phyloP scores from a whole-genome alignment of 176 grass and related monocot genomes.

The Zoysia pacifica region DNA sequence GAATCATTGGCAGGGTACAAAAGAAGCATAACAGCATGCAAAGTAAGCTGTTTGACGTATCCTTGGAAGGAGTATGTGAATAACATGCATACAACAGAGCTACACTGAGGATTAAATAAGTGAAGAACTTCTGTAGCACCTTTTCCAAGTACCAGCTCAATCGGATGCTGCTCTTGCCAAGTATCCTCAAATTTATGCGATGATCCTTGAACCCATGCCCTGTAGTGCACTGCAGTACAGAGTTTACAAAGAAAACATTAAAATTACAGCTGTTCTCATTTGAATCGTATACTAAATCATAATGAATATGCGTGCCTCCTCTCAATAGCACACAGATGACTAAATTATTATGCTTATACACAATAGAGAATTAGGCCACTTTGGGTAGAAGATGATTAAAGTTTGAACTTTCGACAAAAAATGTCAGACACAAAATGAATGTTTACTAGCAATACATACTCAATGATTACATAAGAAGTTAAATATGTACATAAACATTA shows the following conservation, averaged over 20 bases:
- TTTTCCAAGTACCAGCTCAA: conserved; percentile 85
- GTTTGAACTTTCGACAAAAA: neutral
- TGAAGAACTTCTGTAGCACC: conserved; percentile 36
- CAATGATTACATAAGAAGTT: neutral
- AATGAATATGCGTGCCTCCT: neutral
- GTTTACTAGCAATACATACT: neutral
- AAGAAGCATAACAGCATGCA: conserved; percentile 22
- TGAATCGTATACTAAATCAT: neutral
- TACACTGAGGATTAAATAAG: conserved; percentile 34
- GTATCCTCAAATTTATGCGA: conserved; percentile 95
- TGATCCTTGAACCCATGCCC: conserved; percentile 77
- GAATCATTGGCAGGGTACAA: neutral
- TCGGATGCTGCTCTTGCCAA: conserved; percentile 84
- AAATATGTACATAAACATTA: neutral
- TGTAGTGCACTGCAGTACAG: conserved; percentile 75
- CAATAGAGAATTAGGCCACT: neutral
- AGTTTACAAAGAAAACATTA: conserved; percentile 17
- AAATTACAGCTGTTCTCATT: conserved; percentile 24
- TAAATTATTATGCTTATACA: neutral
- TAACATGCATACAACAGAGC: neutral
- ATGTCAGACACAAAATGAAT: neutral
- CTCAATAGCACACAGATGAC: neutral
- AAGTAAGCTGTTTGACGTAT: neutral
- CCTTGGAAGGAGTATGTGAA: neutral
- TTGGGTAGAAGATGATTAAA: neutral